A percentile compares a stretch with the other conserved stretches of the same genome.
Conservation (phyloP, 768 basidiomycete species). For the Fomitopsis serialis region DNA sequence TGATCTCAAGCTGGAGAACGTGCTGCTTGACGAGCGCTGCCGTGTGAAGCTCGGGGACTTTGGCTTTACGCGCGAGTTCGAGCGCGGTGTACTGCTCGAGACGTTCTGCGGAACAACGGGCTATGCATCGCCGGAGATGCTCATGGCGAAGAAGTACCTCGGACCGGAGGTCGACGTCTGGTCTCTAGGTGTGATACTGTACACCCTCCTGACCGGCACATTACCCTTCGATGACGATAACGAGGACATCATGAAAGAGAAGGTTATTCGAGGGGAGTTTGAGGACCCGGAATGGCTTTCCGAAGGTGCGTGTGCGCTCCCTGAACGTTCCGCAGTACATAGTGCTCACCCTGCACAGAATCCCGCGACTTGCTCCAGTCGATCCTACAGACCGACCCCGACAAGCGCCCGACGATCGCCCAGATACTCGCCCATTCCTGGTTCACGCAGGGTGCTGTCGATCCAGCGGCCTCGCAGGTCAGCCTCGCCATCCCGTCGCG, state of each 20-base stretch:
- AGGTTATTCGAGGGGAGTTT: conserved; percentile 81
- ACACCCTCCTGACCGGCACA: conserved; percentile 84
- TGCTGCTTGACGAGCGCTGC: conserved; percentile 85
- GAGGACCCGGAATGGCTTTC: conserved; percentile 94
- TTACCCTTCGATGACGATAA: conserved; percentile 91
- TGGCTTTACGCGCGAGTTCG: conserved; percentile 91
- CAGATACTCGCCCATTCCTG: conserved; percentile 84
- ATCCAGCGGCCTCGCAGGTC: conserved; percentile 7
- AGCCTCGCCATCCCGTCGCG: conserved; percentile 21
- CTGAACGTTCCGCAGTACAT: neutral
- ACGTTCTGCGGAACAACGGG: conserved; percentile 96
- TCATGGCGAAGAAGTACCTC: conserved; percentile 81
- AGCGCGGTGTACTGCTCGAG: conserved; percentile 72
- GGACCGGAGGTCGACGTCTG: conserved; percentile 97
- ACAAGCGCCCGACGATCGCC: conserved; percentile 71
- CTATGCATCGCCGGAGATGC: conserved; percentile 91
- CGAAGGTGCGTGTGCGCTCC: conserved; percentile 44
- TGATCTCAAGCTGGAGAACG: conserved; percentile 95
- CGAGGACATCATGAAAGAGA: conserved; percentile 73
- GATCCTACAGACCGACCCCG: conserved; percentile 73
- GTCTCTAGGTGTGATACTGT: conserved; percentile 91
- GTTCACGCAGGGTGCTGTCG: conserved; percentile 44
- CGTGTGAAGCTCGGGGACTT: conserved; percentile 93
- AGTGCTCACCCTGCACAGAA: conserved; percentile 42
- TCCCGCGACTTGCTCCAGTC: conserved; percentile 77